Evolutionary conservation across 208 protist genomes (phyloP).

Genomic region (Tritrichomonas foetus): DNA sequence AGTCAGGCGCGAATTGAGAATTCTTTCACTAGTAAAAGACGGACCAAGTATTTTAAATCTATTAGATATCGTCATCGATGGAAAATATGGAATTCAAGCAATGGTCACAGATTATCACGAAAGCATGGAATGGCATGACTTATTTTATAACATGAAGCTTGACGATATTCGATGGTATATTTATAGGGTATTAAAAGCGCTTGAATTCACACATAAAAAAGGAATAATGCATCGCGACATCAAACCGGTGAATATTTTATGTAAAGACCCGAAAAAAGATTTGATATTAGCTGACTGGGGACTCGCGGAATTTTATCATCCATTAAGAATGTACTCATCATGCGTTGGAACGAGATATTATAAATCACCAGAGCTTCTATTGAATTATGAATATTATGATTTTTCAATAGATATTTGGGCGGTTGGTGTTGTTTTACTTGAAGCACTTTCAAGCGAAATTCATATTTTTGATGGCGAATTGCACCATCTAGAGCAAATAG

Average conservation of each 20-base stretch:
- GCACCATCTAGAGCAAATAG: background rate
- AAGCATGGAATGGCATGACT: background rate
- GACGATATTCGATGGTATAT: background rate
- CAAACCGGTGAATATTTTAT: conserved; percentile 32
- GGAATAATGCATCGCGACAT: conserved; percentile 39
- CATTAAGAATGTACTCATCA: background rate
- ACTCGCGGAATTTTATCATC: conserved; percentile 38
- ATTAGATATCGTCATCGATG: background rate
- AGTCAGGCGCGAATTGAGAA: conserved; percentile 14
- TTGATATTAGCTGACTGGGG: background rate
- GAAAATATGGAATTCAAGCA: background rate
- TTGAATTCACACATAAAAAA: background rate
- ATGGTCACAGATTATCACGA: background rate
- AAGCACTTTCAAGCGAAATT: background rate
- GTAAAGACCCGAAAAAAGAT: background rate
- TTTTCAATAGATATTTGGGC: conserved; percentile 32
- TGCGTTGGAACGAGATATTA: background rate
- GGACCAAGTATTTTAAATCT: background rate
- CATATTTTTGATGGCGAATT: background rate
- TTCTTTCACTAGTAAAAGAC: background rate
- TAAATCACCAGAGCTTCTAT: conserved; percentile 10
- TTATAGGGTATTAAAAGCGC: background rate
- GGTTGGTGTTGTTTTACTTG: background rate
- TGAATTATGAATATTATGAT: conserved; percentile 23
- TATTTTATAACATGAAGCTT: background rate